Percentiles rank a stretch among this genome's conserved stretches.
Evolutionary conservation across 148 eudicot species (phyloP).

Genomic region (Silene uniflora): DNA sequence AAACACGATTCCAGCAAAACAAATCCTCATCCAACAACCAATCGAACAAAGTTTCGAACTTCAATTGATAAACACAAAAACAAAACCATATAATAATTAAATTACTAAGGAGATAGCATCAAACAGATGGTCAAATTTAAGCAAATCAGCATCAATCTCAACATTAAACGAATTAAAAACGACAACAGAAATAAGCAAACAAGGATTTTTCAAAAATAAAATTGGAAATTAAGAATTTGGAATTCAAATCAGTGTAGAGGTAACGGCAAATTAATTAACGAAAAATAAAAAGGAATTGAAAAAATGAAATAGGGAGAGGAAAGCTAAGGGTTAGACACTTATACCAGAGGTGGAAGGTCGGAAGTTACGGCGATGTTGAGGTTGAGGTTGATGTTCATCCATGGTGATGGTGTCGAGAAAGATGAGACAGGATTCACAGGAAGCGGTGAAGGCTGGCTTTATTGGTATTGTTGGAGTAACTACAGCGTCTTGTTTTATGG

Average conservation of each 20-base stretch:
- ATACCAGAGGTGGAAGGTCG: background rate
- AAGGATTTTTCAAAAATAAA: background rate
- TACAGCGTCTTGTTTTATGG: too few relatives aligned
- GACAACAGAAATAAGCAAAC: background rate
- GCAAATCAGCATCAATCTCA: background rate
- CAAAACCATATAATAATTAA: background rate
- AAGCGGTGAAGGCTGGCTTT: background rate
- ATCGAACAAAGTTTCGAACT: background rate
- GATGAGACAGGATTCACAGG: too few relatives aligned
- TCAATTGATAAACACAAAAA: background rate
- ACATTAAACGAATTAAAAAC: background rate
- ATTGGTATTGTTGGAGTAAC: background rate
- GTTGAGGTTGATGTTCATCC: conserved; percentile 12
- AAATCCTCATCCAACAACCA: background rate
- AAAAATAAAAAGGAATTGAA: background rate
- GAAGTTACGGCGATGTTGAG: background rate
- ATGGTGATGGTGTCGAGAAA: conserved; percentile 1
- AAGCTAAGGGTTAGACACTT: background rate
- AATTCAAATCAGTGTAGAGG: background rate
- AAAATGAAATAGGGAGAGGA: background rate
- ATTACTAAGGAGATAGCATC: background rate
- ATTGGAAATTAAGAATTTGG: background rate
- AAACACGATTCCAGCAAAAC: background rate
- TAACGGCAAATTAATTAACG: background rate
- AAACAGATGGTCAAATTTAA: background rate